Evolutionary conservation across 2,329 filamentous ascomycete species (phyloP), one percentile per base, ranked within the genome.

Genomic region (Epichloe brachyelytri): DNA sequence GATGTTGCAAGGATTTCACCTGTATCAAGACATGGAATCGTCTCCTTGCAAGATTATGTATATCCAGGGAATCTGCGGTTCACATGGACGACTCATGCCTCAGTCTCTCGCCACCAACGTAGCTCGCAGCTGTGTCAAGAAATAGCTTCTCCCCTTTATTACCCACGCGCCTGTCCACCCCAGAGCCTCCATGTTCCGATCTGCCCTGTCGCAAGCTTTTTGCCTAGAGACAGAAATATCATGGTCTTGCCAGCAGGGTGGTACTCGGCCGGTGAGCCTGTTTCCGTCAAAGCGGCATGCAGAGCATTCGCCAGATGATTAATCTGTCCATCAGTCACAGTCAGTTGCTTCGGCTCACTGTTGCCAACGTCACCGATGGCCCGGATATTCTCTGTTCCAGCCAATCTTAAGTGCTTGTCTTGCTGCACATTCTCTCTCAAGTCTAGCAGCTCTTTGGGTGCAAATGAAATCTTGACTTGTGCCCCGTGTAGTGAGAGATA

Each of bases 401-500:
- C 49, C 0, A 63, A 62, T n/a, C 62, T 63, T 52, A 73, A 57
- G 38, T 58, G 60, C 1, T 56, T 51, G 40, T 68, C 65, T 12
- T 68, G 62, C 3, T 59, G 59, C 15, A 74, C 45, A 26, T 62
- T 65, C 0, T 20, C 2, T 65, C 0, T 20, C 2, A 54, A 40
- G 36, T 69, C 67, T 4, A 69, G 54, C 43, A 72, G 59, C 1
- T 56, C 43, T 0, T 52, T 39, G 0, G 71, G 67, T 11, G 68
- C 51, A 50, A 74, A 74, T 0, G 59, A 56, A 0, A 67, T 70
- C 59, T 77, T 78, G 46, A 68, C 62, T 1, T 57, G 52, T 14
- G 71, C 52, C 38, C 75, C 75, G 51, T 68, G 65, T 0, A 73
- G 66, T 0, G 74, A 72, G 3, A 78, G 61, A 57, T 73, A 69